These are phyloP conservation scores for Silene noctiflora DNA, from an alignment of 179 eudicot species.

Conservation along the genomic window DNA sequence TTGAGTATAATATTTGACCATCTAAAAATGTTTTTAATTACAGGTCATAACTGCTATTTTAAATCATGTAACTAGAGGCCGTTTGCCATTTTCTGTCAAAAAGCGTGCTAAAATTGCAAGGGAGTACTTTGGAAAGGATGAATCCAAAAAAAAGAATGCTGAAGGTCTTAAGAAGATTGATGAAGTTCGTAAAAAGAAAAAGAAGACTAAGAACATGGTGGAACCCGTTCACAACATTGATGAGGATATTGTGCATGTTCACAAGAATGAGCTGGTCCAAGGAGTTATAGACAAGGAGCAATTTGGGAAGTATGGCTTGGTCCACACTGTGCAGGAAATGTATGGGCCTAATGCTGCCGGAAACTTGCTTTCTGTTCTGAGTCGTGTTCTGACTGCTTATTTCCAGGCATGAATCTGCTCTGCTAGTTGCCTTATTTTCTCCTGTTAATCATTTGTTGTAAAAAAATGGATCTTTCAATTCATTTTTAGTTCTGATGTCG, in stretches of 20 bases:
- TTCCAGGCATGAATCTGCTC: constrained; percentile 54
- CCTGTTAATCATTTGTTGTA: not conserved
- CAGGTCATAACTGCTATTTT: constrained; percentile 85
- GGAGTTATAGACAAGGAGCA: constrained; percentile 99
- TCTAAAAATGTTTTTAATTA: constrained; percentile 7
- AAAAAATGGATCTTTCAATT: not conserved
- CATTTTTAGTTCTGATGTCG: constrained; percentile 1
- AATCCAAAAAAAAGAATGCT: constrained; percentile 32
- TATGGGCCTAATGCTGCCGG: constrained; percentile 85
- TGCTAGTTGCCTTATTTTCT: not conserved
- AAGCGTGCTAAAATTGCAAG: constrained; percentile 81
- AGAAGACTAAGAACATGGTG: constrained; percentile 23
- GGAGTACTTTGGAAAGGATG: constrained; percentile 55
- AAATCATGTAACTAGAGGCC: constrained; percentile 67
- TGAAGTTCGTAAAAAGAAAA: constrained; percentile 13
- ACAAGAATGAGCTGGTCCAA: constrained; percentile 87
- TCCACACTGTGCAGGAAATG: constrained; percentile 96
- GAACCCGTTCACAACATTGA: constrained; percentile 41
- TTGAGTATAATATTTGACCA: constrained; percentile 4
- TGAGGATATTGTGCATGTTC: constrained; percentile 66
- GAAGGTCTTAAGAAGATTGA: constrained; percentile 9
- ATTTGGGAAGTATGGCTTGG: constrained; percentile 96
- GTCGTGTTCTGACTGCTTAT: constrained; percentile 75
- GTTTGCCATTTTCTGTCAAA: constrained; percentile 68
- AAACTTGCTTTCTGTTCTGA: constrained; percentile 77